A percentile compares a stretch with the other conserved stretches of the same genome.
These are phyloP conservation scores for Spiraea crenata DNA, from an alignment of 331 rosid genomes.

Conservation along the genomic window DNA sequence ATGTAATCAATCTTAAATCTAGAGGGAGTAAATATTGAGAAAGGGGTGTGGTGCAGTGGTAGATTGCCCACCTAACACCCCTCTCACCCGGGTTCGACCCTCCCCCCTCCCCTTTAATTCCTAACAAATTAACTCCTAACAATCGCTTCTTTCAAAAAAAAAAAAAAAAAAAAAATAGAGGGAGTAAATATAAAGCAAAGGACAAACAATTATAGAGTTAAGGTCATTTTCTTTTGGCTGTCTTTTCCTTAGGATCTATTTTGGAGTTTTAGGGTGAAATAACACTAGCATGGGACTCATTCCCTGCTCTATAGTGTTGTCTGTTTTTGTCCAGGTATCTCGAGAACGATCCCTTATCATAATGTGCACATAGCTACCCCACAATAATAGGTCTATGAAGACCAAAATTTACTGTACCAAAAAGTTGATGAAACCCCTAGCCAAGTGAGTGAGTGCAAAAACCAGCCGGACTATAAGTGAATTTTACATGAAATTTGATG, in stretches of 20 bases:
- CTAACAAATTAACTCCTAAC: no score
- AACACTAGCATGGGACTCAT: slow-evolving; percentile 16
- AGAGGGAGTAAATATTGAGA: slow-evolving; percentile 10
- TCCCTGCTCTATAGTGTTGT: slow-evolving; percentile 4
- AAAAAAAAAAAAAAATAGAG: no score
- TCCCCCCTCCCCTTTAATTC: no score
- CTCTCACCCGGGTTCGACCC: no score
- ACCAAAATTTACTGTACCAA: not conserved
- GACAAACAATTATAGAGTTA: slow-evolving; percentile 24
- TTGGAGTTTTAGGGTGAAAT: slow-evolving; percentile 21
- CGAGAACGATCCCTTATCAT: slow-evolving; percentile 17
- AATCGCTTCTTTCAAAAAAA: no score
- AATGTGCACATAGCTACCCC: not conserved
- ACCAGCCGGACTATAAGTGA: not conserved
- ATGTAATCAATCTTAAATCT: slow-evolving; percentile 5
- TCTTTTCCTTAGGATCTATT: slow-evolving; percentile 21
- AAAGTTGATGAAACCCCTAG: not conserved
- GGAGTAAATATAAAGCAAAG: slow-evolving; percentile 21
- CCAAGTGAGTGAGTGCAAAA: not conserved
- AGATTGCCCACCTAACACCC: no score
- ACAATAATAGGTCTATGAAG: not conserved
- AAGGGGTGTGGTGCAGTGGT: no score
- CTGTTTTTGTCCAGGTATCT: slow-evolving; percentile 17
- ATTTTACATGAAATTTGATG: not conserved
- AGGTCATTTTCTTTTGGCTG: slow-evolving; percentile 28